phyloP scores from a whole-genome alignment of 73 alveolate genomes.

The Paramecium sonneborni region DNA sequence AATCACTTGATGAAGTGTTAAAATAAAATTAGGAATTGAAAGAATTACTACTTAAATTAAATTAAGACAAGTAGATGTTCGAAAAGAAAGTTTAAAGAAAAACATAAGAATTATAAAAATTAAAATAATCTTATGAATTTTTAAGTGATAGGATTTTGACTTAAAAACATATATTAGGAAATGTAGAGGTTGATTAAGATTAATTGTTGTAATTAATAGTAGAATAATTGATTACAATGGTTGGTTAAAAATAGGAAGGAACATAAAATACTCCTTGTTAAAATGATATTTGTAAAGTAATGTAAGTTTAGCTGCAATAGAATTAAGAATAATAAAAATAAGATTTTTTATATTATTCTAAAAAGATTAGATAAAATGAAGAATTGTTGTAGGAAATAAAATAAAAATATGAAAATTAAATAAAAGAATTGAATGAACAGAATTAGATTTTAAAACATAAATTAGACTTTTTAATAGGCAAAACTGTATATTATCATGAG shows the following conservation, averaged over 20 bases:
- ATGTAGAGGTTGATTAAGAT: background rate
- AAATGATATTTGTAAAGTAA: background rate
- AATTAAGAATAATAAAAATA: background rate
- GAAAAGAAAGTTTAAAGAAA: constrained; percentile 36
- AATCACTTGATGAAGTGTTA: background rate
- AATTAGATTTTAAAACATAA: background rate
- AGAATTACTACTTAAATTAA: background rate
- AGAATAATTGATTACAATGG: background rate
- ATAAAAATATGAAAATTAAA: background rate
- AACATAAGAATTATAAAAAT: background rate
- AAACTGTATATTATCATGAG: constrained; percentile 30
- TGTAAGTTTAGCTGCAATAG: background rate
- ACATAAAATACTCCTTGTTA: background rate
- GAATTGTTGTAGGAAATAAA: background rate
- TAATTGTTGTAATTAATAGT: background rate
- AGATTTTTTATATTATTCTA: constrained; percentile 11
- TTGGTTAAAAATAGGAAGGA: background rate
- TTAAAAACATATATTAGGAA: background rate
- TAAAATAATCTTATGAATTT: background rate
- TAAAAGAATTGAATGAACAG: background rate
- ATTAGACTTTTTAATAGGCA: constrained; percentile 27
- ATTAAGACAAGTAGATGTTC: constrained; percentile 5
- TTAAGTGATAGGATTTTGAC: background rate
- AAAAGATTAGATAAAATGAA: constrained; percentile 26
- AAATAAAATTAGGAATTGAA: constrained; percentile 27